Evolutionary conservation across 179 eudicot genomes (phyloP), one percentile per base, ranked within the genome.

Genomic region (Nepenthes alata): DNA sequence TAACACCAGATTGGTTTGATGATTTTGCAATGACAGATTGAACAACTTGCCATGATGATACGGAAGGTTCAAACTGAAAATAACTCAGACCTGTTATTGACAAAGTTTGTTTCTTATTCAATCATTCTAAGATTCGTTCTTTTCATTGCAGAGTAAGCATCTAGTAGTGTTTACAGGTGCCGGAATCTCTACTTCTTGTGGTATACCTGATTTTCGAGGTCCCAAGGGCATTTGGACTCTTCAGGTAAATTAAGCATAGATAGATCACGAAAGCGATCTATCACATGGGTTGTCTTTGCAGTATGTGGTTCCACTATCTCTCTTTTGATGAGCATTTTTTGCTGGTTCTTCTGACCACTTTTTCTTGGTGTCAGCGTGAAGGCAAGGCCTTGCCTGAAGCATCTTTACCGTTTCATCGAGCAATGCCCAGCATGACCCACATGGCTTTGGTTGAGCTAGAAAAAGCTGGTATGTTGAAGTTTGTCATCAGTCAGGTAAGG

Each of bases 161-260:
- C 70, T 93, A 59, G 98, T 93, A 72, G 95, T 80, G 58, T 89
- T 93, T 70, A 93, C 95, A 13, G 98, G 98, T 66, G 98, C 98
- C 37, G 98, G 97, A 71, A 93, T 93, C 75, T 93, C 98, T 55
- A 93, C 98, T 63, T 87, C 98, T 66, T 89, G 98, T 70, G 98
- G 98, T 58, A 89, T 93, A 69, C 98, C 97, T 66, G 98, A 93
- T 68, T 93, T 93, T 76, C 93, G 98, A 58, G 98, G 98, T 67
- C 98, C 97, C 53, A 85, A 83, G 68, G 97, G 97, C 41, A 81
- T 93, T 62, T 93, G 98, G 98, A 93, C 98, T 37, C 98, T 93
- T 83, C 97, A 93, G 88, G 98, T 89, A 67, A 44, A 3, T 47
- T 60, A 44, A 35, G 6, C 5, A 3, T 13, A 13, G 53, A 50